These are phyloP conservation scores for Podosphaera leucotricha DNA, from an alignment of 2,329 filamentous ascomycete genomes.

Conservation along the genomic window DNA sequence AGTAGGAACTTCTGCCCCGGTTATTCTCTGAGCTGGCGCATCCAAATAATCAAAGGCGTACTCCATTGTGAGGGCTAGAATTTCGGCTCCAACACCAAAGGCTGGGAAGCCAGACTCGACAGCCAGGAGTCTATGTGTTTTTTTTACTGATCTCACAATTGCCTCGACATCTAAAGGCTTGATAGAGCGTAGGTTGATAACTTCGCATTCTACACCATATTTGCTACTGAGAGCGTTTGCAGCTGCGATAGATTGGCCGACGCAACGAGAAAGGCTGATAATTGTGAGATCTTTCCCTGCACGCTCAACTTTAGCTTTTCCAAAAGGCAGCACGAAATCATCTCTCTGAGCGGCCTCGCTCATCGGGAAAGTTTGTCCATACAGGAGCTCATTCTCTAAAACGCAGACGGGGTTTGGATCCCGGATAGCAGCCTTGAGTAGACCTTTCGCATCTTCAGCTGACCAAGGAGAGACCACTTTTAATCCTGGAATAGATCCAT, in stretches of 20 bases:
- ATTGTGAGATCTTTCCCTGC: slow-evolving; percentile 89
- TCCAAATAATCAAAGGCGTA: slow-evolving; percentile 97
- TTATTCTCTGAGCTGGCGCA: slow-evolving; percentile 78
- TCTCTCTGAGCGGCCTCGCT: slow-evolving; percentile 86
- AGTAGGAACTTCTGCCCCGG: slow-evolving; percentile 89
- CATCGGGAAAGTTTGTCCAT: slow-evolving; percentile 91
- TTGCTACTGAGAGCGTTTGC: slow-evolving; percentile 87
- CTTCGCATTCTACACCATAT: slow-evolving; percentile 86
- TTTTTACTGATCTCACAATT: slow-evolving; percentile 95
- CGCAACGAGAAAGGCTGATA: slow-evolving; percentile 81
- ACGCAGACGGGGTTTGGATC: slow-evolving; percentile 94
- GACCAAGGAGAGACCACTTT: slow-evolving; percentile 96
- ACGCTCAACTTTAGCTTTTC: slow-evolving; percentile 98
- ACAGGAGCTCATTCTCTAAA: slow-evolving; percentile 72
- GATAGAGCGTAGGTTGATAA: slow-evolving; percentile 92
- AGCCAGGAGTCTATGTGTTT: slow-evolving; percentile 75
- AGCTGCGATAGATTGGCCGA: slow-evolving; percentile 72
- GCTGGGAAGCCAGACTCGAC: slow-evolving; percentile 94
- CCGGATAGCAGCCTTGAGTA: slow-evolving; percentile 90
- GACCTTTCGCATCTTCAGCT: slow-evolving; percentile 91
- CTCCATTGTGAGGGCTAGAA: slow-evolving; percentile 86
- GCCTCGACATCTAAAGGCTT: slow-evolving; percentile 91
- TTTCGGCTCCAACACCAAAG: slow-evolving; percentile 80
- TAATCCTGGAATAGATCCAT: slow-evolving; percentile 88
- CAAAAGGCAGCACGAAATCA: slow-evolving; percentile 92